Conservation (phyloP, 2,329 filamentous ascomycete genomes). For the Colletotrichum eremochloae region DNA sequence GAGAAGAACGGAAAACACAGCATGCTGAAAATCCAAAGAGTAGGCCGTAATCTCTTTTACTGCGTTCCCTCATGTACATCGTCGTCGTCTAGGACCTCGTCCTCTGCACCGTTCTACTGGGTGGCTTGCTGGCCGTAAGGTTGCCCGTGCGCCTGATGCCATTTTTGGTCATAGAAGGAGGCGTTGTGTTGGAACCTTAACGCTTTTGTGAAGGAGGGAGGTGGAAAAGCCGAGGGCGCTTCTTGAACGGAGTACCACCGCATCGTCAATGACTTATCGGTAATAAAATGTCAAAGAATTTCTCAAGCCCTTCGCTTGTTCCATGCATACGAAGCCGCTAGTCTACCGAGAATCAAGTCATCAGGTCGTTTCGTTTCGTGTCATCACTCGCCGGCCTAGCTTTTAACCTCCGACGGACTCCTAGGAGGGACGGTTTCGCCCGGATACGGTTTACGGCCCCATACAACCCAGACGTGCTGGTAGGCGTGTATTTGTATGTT, state of each 20-base stretch:
- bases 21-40: not conserved
- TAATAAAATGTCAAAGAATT: not conserved
- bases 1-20: not conserved
- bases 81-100: too few species aligned
- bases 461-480: constrained; percentile 63
- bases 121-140: too few species aligned
- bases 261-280: not conserved
- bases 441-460: constrained; percentile 62
- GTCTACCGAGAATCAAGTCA: constrained; percentile 3
- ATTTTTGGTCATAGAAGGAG: too few species aligned
- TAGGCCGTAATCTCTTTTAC: too few species aligned
- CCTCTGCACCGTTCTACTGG: too few species aligned
- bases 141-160: too few species aligned
- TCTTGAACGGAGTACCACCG: not conserved
- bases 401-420: not conserved
- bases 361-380: constrained; percentile 14
- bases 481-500: constrained; percentile 64
- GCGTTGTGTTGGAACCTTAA: too few species aligned
- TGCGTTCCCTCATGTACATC: too few species aligned
- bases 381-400: constrained; percentile 8
- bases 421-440: constrained; percentile 46
- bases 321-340: not conserved
- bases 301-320: not conserved
- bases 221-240: too few species aligned
- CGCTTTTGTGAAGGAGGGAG: too few species aligned